A percentile compares a stretch with the other conserved stretches of the same genome.
These are phyloP conservation scores for Metschnikowia baotianmanensis DNA, from an alignment of 805 yeast species.

Conservation along the genomic window DNA sequence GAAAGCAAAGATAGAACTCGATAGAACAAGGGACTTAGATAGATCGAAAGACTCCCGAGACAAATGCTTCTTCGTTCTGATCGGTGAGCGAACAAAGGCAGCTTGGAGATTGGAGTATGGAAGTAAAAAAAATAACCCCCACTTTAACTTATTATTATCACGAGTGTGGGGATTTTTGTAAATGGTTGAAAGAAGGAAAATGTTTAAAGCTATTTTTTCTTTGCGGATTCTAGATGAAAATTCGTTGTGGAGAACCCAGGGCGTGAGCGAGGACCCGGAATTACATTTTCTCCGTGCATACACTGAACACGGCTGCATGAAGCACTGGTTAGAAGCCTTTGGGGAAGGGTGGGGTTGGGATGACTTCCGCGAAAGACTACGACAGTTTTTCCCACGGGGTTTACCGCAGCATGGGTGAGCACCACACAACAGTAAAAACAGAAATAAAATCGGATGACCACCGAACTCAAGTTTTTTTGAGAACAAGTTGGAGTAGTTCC, in stretches of 20 bases:
- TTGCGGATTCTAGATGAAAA: background rate
- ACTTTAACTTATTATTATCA: too few relatives aligned
- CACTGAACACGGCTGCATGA: conserved; percentile 8
- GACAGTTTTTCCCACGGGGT: conserved; percentile 1
- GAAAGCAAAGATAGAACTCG: too few relatives aligned
- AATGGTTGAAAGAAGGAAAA: background rate
- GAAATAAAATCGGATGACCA: background rate
- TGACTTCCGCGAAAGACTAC: conserved; percentile 2
- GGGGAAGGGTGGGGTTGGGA: conserved; percentile 12
- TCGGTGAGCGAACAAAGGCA: too few relatives aligned
- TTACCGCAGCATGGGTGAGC: conserved; percentile 1
- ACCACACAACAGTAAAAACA: background rate
- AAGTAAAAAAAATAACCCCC: too few relatives aligned
- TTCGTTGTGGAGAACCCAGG: conserved; percentile 10
- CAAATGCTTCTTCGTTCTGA: too few relatives aligned
- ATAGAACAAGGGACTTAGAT: too few relatives aligned
- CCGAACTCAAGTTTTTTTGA: too few relatives aligned
- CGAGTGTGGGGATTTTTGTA: background rate
- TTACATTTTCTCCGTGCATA: conserved; percentile 19
- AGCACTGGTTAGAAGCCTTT: conserved; percentile 6
- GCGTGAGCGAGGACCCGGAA: conserved; percentile 15
- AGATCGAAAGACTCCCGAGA: too few relatives aligned
- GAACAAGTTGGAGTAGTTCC: too few relatives aligned
- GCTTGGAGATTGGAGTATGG: too few relatives aligned
- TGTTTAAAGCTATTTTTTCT: background rate